A percentile compares a stretch with the other conserved stretches of the same genome.
These are phyloP conservation scores for Fusarium sp. DNA, from an alignment of 2,329 filamentous ascomycete genomes.

Conservation along the genomic window DNA sequence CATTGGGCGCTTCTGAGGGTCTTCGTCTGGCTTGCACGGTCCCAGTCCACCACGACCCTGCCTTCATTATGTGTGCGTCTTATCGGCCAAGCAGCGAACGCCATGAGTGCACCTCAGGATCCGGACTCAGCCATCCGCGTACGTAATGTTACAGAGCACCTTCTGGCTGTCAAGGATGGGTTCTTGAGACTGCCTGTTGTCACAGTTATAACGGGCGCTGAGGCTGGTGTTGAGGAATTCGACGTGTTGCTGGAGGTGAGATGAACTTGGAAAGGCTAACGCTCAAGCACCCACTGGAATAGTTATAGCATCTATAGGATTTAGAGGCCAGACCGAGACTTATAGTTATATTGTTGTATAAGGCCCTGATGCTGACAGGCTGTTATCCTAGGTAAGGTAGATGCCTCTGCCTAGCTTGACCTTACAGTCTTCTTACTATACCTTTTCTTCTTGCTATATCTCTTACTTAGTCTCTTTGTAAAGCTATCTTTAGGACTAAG, in stretches of 20 bases:
- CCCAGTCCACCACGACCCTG: too few species aligned
- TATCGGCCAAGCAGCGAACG: not conserved
- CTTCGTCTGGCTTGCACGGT: too few species aligned
- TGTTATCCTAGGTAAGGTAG: too few species aligned
- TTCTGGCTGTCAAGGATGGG: rapidly evolving
- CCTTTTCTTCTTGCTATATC: too few species aligned
- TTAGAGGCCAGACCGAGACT: not conserved
- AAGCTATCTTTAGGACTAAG: too few species aligned
- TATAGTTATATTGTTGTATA: not conserved
- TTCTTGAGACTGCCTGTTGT: not conserved
- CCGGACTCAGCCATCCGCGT: not conserved
- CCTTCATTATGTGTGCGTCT: not conserved
- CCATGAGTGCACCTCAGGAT: not conserved
- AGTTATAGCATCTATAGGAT: not conserved
- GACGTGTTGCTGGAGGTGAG: not conserved
- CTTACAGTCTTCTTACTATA: too few species aligned
- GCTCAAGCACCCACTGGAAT: not conserved
- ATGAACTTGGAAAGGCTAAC: not conserved
- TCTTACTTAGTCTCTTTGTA: too few species aligned
- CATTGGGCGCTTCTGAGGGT: too few species aligned
- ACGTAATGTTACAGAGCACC: not conserved
- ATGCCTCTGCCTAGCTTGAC: too few species aligned
- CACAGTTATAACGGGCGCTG: not conserved
- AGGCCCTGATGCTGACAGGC: too few species aligned
- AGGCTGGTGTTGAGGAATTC: not conserved